phyloP scores from a whole-genome alignment of 2,329 filamentous ascomycete species.

The Alternaria atra region DNA sequence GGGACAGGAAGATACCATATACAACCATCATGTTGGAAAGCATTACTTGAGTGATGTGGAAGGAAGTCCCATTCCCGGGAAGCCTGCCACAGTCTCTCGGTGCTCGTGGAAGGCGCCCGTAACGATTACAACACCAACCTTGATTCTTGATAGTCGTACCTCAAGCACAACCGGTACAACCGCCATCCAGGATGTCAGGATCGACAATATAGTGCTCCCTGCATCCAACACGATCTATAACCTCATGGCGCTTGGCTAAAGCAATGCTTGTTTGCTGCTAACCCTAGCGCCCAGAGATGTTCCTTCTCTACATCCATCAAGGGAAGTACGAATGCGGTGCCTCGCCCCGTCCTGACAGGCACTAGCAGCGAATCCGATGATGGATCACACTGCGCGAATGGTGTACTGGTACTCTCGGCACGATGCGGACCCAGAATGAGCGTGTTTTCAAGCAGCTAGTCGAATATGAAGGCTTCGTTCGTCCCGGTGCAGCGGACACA shows the following conservation, averaged over 20 bases:
- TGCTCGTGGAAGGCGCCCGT: background rate
- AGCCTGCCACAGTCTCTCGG: background rate
- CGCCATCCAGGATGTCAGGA: background rate
- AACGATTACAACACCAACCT: background rate
- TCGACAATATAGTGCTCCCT: background rate
- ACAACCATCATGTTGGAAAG: background rate
- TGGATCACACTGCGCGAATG: constrained; percentile 5
- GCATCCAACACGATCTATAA: background rate
- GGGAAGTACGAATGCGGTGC: background rate
- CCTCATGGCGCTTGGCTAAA: constrained; percentile 14
- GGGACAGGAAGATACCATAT: background rate
- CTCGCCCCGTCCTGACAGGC: background rate
- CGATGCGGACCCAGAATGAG: background rate
- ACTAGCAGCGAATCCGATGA: constrained; percentile 13
- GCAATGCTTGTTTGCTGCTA: constrained; percentile 8
- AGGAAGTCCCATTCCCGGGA: background rate
- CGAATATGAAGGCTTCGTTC: constrained; percentile 16
- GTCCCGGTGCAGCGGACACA: constrained; percentile 12
- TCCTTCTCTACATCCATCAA: constrained; percentile 1
- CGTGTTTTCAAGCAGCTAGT: constrained; percentile 9
- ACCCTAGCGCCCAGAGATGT: background rate
- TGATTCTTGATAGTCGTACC: background rate
- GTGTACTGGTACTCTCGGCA: constrained; percentile 5
- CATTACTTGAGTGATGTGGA: background rate
- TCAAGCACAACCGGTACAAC: background rate